Evolutionary conservation across 805 yeast species (phyloP).

Genomic region (Nakazawaea peltata): DNA sequence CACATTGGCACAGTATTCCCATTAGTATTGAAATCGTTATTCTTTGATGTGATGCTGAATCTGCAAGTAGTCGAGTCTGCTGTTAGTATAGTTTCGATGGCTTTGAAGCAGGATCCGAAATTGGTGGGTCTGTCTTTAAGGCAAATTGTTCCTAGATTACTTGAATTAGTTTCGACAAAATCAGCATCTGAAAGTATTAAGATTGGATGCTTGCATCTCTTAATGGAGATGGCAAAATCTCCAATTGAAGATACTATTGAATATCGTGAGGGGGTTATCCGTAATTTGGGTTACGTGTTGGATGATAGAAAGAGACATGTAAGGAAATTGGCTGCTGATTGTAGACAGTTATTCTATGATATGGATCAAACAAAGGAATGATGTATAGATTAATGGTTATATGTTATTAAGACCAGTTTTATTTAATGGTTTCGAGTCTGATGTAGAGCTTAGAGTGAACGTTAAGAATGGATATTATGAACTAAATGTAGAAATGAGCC

Average conservation of each 20-base stretch:
- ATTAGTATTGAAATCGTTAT: slow-evolving; percentile 56
- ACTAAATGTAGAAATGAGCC: no score
- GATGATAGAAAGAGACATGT: slow-evolving; percentile 72
- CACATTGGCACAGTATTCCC: slow-evolving; percentile 64
- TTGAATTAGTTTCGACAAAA: slow-evolving; percentile 24
- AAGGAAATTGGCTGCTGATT: slow-evolving; percentile 68
- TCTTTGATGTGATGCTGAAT: slow-evolving; percentile 21
- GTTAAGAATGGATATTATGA: no score
- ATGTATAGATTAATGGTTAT: neutral
- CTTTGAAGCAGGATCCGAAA: slow-evolving; percentile 22
- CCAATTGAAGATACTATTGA: slow-evolving; percentile 39
- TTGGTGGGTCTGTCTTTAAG: slow-evolving; percentile 46
- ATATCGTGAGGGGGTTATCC: slow-evolving; percentile 42
- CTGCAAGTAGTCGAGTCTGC: slow-evolving; percentile 15
- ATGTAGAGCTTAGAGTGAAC: neutral
- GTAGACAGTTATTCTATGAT: slow-evolving; percentile 72
- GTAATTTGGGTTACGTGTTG: slow-evolving; percentile 39
- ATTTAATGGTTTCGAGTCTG: no score
- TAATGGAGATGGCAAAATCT: slow-evolving; percentile 17
- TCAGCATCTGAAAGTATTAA: slow-evolving; percentile 37
- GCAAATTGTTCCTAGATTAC: slow-evolving; percentile 46
- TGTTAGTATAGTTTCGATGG: slow-evolving; percentile 17
- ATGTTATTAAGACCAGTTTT: no score
- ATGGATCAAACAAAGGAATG: slow-evolving; percentile 18
- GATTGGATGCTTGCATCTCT: slow-evolving; percentile 48